Conservation (phyloP, 345 rosid species). For the Chamaenerion angustifolium region DNA sequence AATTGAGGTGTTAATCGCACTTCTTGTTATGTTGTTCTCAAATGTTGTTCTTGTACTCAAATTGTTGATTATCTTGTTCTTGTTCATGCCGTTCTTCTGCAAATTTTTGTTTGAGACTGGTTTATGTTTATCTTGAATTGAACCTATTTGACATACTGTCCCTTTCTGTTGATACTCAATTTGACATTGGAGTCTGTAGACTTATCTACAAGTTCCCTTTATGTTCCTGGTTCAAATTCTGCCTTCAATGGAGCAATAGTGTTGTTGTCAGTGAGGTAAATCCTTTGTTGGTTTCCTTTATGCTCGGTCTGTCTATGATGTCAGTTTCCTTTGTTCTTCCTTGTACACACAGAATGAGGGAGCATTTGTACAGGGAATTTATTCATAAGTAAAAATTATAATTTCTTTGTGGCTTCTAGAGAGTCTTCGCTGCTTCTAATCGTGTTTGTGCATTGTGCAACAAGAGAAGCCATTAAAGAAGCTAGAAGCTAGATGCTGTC, state of each 20-base stretch:
- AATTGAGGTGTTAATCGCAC: too few relatives aligned
- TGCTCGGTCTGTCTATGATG: too few relatives aligned
- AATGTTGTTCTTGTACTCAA: too few relatives aligned
- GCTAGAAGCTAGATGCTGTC: slow-evolving; percentile 45
- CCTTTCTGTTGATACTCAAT: too few relatives aligned
- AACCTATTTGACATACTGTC: too few relatives aligned
- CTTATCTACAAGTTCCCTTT: slow-evolving; percentile 43
- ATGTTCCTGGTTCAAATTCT: slow-evolving; percentile 36
- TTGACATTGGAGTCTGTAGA: slow-evolving; percentile 37
- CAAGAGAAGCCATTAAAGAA: slow-evolving; percentile 58
- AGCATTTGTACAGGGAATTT: slow-evolving; percentile 50
- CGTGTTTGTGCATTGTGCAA: slow-evolving; percentile 79
- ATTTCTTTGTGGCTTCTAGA: slow-evolving; percentile 51
- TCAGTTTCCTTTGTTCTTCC: background rate
- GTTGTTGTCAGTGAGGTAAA: slow-evolving; percentile 89
- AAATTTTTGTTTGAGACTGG: too few relatives aligned
- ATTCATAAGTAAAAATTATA: too few relatives aligned
- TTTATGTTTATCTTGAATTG: too few relatives aligned
- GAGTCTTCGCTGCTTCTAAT: slow-evolving; percentile 84
- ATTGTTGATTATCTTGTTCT: too few relatives aligned
- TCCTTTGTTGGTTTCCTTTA: too few relatives aligned
- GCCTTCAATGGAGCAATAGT: slow-evolving; percentile 73
- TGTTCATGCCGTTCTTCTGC: too few relatives aligned
- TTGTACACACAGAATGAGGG: slow-evolving; percentile 58
- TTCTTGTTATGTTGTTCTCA: too few relatives aligned